Conservation (phyloP, 163 green algal species). For the Volvox carteri region DNA sequence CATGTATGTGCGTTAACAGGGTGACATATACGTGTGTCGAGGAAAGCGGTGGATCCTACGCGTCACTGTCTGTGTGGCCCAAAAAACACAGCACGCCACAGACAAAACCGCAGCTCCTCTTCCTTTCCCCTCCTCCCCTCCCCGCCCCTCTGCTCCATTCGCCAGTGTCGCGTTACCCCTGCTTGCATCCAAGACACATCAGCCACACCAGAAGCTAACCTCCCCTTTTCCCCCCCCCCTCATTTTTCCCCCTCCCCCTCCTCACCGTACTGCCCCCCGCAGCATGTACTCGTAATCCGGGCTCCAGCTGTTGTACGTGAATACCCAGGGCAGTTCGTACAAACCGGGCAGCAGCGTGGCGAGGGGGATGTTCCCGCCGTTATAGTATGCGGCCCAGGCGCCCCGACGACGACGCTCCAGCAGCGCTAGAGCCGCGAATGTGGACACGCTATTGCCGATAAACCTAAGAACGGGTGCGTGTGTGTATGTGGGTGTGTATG, state of each 20-base stretch:
- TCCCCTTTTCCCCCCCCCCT: not conserved
- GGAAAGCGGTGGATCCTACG: too few relatives aligned
- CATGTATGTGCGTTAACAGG: too few relatives aligned
- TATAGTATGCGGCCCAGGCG: slow-evolving; percentile 72
- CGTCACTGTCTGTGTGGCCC: too few relatives aligned
- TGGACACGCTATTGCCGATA: slow-evolving; percentile 75
- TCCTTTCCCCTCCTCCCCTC: too few relatives aligned
- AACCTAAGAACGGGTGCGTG: too few relatives aligned
- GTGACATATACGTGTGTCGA: too few relatives aligned
- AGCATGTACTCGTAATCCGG: slow-evolving; percentile 73
- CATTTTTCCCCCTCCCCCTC: not conserved
- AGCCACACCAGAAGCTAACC: not conserved
- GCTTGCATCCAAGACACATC: too few relatives aligned
- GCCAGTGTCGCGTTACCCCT: too few relatives aligned
- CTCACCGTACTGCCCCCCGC: slow-evolving; percentile 63
- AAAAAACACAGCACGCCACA: too few relatives aligned
- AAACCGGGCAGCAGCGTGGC: slow-evolving; percentile 45
- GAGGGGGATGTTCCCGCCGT: slow-evolving; percentile 70
- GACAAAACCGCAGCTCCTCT: too few relatives aligned
- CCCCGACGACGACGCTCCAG: slow-evolving; percentile 65
- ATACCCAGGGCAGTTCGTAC: slow-evolving; percentile 61
- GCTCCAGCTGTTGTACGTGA: slow-evolving; percentile 66
- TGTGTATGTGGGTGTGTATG: too few relatives aligned
- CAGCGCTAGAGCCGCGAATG: slow-evolving; percentile 66
- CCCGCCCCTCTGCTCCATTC: too few relatives aligned